Conservation (phyloP, 2,329 filamentous ascomycete species). For the Penicillium psychrosexuale region DNA sequence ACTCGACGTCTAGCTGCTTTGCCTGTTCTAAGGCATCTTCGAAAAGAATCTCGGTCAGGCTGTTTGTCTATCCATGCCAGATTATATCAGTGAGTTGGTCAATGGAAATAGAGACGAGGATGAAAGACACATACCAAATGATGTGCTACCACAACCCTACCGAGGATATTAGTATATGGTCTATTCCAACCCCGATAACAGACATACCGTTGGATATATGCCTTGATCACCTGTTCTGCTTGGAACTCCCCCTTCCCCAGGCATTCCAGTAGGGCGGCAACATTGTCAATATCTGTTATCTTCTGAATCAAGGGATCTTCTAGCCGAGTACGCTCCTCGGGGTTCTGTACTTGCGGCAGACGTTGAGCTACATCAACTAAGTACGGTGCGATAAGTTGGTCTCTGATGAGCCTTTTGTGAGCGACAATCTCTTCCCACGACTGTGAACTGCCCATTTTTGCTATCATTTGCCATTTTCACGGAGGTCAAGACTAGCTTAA, state of each 20-base stretch:
- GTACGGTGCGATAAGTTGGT: conserved; percentile 30
- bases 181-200: background rate
- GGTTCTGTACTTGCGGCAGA: conserved; percentile 19
- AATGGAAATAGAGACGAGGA: background rate
- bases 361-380: conserved; percentile 27
- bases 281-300: conserved; percentile 34
- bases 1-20: conserved; percentile 29
- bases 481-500: background rate
- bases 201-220: conserved; percentile 36
- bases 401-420: conserved; percentile 27
- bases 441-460: conserved; percentile 22
- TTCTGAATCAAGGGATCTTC: conserved; percentile 22
- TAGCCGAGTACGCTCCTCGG: conserved; percentile 26
- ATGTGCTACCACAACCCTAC: conserved; percentile 31
- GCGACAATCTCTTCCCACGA: conserved; percentile 32
- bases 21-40: conserved; percentile 34
- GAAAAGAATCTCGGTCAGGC: conserved; percentile 38
- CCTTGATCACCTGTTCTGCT: conserved; percentile 29
- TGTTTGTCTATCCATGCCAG: conserved; percentile 31
- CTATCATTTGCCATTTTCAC: background rate
- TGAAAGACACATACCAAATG: conserved; percentile 20
- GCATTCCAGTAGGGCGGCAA: conserved; percentile 20
- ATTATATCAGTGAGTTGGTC: background rate
- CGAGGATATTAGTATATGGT: background rate
- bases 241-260: conserved; percentile 25